These are phyloP conservation scores for Calonectria pteridis DNA, from an alignment of 2,329 filamentous ascomycete species.

Conservation along the genomic window DNA sequence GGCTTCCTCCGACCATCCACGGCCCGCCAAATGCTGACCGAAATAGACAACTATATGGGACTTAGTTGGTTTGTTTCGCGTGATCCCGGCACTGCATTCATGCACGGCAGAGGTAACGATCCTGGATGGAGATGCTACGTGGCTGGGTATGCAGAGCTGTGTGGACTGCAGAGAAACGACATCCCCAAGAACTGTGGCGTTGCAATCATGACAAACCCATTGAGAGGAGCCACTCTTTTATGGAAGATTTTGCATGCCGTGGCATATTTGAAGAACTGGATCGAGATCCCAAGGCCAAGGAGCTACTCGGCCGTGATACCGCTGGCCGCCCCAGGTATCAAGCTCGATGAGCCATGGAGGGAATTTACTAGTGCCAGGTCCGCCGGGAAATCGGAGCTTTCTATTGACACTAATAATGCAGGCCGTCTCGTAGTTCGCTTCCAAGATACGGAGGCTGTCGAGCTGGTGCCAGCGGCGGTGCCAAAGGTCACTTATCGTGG, in stretches of 20 bases:
- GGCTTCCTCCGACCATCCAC: neutral
- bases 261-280: neutral
- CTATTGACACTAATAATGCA: neutral
- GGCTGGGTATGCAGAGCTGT: neutral
- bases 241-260: neutral
- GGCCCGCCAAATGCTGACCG: neutral
- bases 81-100: neutral
- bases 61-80: neutral
- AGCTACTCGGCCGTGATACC: neutral
- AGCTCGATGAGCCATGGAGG: neutral
- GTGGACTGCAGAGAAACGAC: neutral
- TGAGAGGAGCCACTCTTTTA: neutral
- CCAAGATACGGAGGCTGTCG: neutral
- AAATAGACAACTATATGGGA: neutral
- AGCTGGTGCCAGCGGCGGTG: neutral
- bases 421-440: neutral
- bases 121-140: neutral
- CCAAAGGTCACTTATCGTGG: neutral
- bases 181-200: neutral
- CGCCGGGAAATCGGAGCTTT: neutral
- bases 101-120: neutral
- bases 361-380: neutral
- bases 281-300: neutral
- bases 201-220: neutral
- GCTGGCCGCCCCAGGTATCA: neutral